Conservation (phyloP, 1,139 yeast genomes). For the Scheffersomyces illinoinensis region DNA sequence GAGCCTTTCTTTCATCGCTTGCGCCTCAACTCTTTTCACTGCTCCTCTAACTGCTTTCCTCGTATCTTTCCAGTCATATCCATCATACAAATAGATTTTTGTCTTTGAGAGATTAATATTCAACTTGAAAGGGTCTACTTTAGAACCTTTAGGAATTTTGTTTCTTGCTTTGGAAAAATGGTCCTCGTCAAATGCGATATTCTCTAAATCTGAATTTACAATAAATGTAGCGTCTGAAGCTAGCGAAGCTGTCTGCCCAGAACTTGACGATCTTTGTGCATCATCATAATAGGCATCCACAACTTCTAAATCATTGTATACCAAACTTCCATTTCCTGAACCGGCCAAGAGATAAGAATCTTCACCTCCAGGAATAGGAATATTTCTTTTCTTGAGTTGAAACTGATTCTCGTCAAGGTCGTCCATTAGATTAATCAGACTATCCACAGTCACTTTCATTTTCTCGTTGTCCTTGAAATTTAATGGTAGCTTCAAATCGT, state of each 20-base stretch:
- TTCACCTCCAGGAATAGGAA: constrained; percentile 1
- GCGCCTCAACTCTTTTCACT: constrained; percentile 58
- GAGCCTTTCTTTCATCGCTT: constrained; percentile 32
- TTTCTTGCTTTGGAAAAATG: constrained; percentile 39
- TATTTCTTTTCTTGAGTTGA: neutral
- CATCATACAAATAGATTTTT: constrained; percentile 71
- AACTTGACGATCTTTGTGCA: constrained; percentile 2
- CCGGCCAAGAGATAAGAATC: no score
- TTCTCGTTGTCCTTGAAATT: constrained; percentile 58
- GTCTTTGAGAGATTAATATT: constrained; percentile 40
- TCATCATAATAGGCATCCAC: constrained; percentile 26
- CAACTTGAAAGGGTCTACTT: constrained; percentile 29
- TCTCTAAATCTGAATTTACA: neutral
- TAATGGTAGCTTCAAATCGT: constrained; percentile 72
- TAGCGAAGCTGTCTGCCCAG: constrained; percentile 2
- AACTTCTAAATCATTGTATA: constrained; percentile 8
- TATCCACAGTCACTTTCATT: constrained; percentile 38
- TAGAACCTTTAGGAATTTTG: constrained; percentile 1
- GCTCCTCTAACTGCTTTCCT: constrained; percentile 64
- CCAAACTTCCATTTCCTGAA: neutral
- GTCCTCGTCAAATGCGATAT: constrained; percentile 36
- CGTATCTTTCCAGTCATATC: constrained; percentile 90
- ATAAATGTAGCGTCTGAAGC: neutral
- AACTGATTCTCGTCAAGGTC: constrained; percentile 46
- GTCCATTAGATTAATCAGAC: constrained; percentile 48